Evolutionary conservation across 2,329 filamentous ascomycete genomes (phyloP).

Genomic region (Microdochium nivale): DNA sequence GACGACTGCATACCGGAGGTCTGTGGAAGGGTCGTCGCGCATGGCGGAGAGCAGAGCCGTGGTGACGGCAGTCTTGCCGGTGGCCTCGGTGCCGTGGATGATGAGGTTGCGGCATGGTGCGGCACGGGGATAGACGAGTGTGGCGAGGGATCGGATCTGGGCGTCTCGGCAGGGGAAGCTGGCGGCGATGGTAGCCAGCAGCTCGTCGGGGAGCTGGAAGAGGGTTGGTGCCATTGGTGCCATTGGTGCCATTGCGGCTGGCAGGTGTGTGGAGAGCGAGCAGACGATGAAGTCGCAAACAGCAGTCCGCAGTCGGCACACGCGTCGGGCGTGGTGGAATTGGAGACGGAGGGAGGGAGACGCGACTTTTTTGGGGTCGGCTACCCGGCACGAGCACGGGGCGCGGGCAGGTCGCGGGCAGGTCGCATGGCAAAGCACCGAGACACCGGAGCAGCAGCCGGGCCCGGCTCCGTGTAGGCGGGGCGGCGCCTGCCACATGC

Average conservation of each 20-base stretch:
- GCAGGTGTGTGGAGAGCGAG: not conserved
- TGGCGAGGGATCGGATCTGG: conserved; percentile 50
- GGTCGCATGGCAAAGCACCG: too few relatives aligned
- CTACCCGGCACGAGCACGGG: too few relatives aligned
- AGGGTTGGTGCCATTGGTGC: conserved; percentile 18
- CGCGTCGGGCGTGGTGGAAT: too few relatives aligned
- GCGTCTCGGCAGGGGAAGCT: conserved; percentile 48
- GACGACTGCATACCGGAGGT: conserved; percentile 51
- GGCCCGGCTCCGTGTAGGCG: too few relatives aligned
- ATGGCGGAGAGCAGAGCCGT: conserved; percentile 48
- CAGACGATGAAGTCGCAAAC: too few relatives aligned
- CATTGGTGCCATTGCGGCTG: too few relatives aligned
- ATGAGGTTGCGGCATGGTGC: conserved; percentile 68
- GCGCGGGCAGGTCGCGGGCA: too few relatives aligned
- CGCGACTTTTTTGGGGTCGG: too few relatives aligned
- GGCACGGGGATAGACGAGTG: conserved; percentile 52
- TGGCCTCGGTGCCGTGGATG: conserved; percentile 76
- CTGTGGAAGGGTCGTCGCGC: conserved; percentile 33
- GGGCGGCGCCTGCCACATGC: too few relatives aligned
- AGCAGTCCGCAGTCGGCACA: too few relatives aligned
- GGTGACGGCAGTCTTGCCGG: conserved; percentile 72
- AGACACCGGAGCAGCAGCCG: too few relatives aligned
- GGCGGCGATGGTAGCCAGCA: conserved; percentile 33
- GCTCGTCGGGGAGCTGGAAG: conserved; percentile 45
- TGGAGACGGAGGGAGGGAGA: too few relatives aligned